Base-by-base conservation (phyloP, 495 filamentous ascomycete genomes). In the Aspergillus cristatus region DNA sequence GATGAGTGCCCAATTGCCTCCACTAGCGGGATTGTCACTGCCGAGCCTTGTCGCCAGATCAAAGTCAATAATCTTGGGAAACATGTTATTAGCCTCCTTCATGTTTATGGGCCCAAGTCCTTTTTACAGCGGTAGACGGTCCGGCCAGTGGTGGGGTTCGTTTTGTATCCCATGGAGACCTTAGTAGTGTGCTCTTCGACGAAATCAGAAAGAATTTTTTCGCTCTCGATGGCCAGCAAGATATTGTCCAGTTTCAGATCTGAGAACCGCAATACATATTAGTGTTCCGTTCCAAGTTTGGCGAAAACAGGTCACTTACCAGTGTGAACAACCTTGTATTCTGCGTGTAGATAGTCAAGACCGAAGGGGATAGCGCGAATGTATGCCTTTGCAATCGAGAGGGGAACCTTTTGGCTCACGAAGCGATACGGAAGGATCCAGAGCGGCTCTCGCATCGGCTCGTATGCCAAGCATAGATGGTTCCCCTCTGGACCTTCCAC, bases 1-100 rank as follows among this genome's bases (percentile, higher is more conserved):
- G 48, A 39, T 58, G 45, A 29, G 45, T 49, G 32, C 53, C 43
- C 18, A 41, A 48, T 13, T 31, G 20, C 13, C 37, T 16, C n/a
- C n/a, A n/a, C n/a, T n/a, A n/a, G n/a, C n/a, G n/a, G n/a, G n/a
- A n/a, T n/a, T n/a, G n/a, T n/a, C n/a, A 15, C 60, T 38, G 25
- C 53, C 55, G 31, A 31, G 42, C 18, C n/a, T n/a, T n/a, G 53
- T 41, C 14, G 63, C 60, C 15, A 55, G 54, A 32, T 62, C 62
- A 50, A 66, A 67, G 41, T 69, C 65, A 29, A 48, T 48, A 7
- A 69, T 63, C n/a, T n/a, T n/a, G n/a, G n/a, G n/a, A n/a, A n/a
- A n/a, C n/a, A n/a, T n/a, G n/a, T n/a, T n/a, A n/a, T n/a, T n/a
- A n/a, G n/a, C n/a, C n/a, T n/a, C n/a, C n/a, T n/a, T n/a, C n/a